Conservation (phyloP, 2,329 filamentous ascomycete genomes). For the Pyrenochaeta sp. region DNA sequence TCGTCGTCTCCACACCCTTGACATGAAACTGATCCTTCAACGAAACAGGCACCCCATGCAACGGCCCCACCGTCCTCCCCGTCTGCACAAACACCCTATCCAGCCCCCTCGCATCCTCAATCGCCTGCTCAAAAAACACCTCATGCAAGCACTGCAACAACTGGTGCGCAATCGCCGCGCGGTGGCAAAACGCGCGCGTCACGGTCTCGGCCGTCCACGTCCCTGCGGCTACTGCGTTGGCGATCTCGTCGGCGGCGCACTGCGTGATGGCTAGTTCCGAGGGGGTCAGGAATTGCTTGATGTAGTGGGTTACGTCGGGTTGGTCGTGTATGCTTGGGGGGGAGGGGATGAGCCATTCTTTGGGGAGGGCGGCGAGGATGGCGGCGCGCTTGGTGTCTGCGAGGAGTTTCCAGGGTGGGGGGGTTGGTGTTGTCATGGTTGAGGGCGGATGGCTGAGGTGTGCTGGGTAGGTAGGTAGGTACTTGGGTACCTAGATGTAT, state of each 20-base stretch:
- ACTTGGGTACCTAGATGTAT: too few species aligned
- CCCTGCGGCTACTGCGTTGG: constrained; percentile 61
- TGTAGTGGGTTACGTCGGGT: constrained; percentile 57
- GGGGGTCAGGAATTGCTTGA: constrained; percentile 62
- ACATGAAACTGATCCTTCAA: constrained; percentile 61
- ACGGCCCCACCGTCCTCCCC: constrained; percentile 49
- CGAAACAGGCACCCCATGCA: constrained; percentile 58
- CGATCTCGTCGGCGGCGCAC: constrained; percentile 64
- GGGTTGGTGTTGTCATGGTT: constrained; percentile 18
- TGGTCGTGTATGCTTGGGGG: constrained; percentile 60
- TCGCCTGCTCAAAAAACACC: constrained; percentile 57
- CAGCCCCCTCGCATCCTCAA: constrained; percentile 50
- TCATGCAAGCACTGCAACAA: constrained; percentile 54
- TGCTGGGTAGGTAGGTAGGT: not conserved
- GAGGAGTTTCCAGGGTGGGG: constrained; percentile 55
- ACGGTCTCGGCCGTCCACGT: constrained; percentile 65
- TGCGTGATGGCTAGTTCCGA: constrained; percentile 68
- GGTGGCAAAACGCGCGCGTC: constrained; percentile 64
- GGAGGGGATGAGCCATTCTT: constrained; percentile 61
- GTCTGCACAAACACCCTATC: constrained; percentile 49
- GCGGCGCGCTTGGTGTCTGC: constrained; percentile 63
- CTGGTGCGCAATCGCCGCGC: constrained; percentile 62
- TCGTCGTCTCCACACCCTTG: constrained; percentile 54
- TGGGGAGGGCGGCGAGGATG: constrained; percentile 62
- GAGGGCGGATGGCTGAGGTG: too few species aligned